phyloP scores from a whole-genome alignment of 495 filamentous ascomycete genomes.

The Neurospora sp. region DNA sequence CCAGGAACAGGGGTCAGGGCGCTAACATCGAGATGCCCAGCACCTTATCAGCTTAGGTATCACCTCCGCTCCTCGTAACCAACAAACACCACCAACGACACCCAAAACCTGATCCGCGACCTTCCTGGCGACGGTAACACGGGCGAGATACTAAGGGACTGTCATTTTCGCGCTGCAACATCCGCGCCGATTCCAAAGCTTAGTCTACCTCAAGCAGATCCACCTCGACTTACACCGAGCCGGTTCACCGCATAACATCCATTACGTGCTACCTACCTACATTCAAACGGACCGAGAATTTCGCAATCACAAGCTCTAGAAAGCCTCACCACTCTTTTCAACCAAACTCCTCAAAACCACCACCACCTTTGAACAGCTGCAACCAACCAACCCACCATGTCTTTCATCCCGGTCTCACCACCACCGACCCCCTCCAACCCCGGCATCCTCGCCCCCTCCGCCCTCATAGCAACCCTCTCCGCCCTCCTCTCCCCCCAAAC shows the following conservation, averaged over 20 bases:
- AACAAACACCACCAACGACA: not conserved
- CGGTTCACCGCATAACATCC: not conserved
- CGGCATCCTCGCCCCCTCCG: not conserved
- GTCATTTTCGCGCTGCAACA: not conserved
- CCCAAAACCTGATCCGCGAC: not conserved
- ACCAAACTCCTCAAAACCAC: not conserved
- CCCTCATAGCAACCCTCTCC: not conserved
- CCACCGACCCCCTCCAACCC: not conserved
- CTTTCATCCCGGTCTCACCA: not conserved
- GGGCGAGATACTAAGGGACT: not conserved
- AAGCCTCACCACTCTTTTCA: not conserved
- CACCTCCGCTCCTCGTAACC: not conserved
- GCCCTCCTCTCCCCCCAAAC: constrained; percentile 1
- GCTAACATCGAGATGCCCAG: not conserved
- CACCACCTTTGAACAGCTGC: no score
- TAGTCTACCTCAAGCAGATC: not conserved
- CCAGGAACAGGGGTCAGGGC: not conserved
- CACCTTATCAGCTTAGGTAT: not conserved
- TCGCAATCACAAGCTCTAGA: not conserved
- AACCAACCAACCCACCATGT: not conserved
- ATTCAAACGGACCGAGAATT: not conserved
- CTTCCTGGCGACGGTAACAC: not conserved
- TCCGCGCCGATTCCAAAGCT: not conserved
- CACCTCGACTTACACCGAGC: not conserved
- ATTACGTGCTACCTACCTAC: not conserved